Evolutionary conservation across 768 basidiomycete genomes (phyloP).

Genomic region (Phlegmacium glaucopus): DNA sequence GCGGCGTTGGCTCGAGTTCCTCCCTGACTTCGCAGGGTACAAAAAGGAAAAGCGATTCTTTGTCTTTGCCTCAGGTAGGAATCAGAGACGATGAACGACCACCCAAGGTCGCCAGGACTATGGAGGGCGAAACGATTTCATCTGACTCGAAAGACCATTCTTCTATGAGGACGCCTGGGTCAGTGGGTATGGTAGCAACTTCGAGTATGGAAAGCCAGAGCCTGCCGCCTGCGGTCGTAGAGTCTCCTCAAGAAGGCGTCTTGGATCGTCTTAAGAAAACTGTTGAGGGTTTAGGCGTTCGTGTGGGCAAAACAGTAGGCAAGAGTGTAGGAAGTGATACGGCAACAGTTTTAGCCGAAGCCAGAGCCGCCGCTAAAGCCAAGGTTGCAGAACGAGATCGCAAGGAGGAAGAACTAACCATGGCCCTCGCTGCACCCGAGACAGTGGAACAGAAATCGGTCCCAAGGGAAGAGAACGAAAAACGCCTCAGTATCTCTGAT

Average conservation of each 20-base stretch:
- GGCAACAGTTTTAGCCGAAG: constrained; percentile 62
- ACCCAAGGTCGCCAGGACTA: constrained; percentile 47
- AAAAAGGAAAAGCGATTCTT: constrained; percentile 68
- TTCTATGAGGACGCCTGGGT: constrained; percentile 15
- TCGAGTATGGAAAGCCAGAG: not conserved
- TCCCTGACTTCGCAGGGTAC: constrained; percentile 20
- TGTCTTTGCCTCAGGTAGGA: constrained; percentile 13
- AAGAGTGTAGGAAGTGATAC: constrained; percentile 60
- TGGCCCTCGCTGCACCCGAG: constrained; percentile 11
- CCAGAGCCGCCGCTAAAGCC: constrained; percentile 63
- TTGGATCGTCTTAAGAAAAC: constrained; percentile 69
- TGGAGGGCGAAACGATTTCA: constrained; percentile 32
- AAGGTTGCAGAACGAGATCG: constrained; percentile 63
- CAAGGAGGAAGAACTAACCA: constrained; percentile 37
- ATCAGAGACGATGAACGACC: constrained; percentile 40
- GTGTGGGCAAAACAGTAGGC: constrained; percentile 51
- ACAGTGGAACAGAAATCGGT: constrained; percentile 3
- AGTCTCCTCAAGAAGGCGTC: constrained; percentile 42
- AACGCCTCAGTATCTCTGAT: constrained; percentile 58
- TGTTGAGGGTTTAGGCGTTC: constrained; percentile 62
- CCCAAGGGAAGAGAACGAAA: constrained; percentile 18
- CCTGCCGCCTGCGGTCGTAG: not conserved
- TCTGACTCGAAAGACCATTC: constrained; percentile 30
- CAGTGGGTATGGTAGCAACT: not conserved
- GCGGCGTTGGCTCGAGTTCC: constrained; percentile 2